Evolutionary conservation across 129 eudicot genomes (phyloP), one percentile per base, ranked within the genome.

Genomic region (Scalesia atractyloides): DNA sequence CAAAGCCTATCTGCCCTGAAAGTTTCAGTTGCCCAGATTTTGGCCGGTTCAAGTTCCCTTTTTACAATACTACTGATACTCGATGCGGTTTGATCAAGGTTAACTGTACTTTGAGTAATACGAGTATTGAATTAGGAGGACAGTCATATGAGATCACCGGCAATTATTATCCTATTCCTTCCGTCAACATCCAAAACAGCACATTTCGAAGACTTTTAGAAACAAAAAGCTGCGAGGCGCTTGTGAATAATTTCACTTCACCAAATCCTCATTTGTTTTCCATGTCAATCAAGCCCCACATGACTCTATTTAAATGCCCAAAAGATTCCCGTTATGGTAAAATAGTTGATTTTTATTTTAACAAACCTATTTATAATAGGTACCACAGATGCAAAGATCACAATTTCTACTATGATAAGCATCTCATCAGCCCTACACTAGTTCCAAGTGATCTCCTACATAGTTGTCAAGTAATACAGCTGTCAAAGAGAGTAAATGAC

Each of bases 231-330:
- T 83, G 84, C 36, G 19, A 44, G 43, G 62, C 71, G 1, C 76
- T 72, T 22, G 10, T 75, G 30, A 5, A 11, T 13, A 68, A 64
- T 46, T 20, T 71, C 9, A 54, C 43, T 78, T 30, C 72, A 3
- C 82, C 79, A 9, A 49, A 2, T 0, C 43, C 74, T 26, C 75
- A 78, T 3, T 66, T 66, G 5, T 70, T 47, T 34, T 68, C 71
- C 14, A 64, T 82, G 26, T 13, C 41, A 26, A 4, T 79, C 8
- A 5, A 0, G 5, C 48, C 54, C 30, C 36, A 4, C 12, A 41
- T 83, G 65, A 74, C 77, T 50, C 4, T 87, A 49, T 84, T 70
- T 59, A 76, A 52, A 72, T 87, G 93, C 61, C 10, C 33, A 53
- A 78, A 78, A 9, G 2, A 33, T 43, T 3, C 10, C 39, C n/a